These are phyloP conservation scores for Salix viminalis DNA, from an alignment of 345 rosid genomes.

Conservation along the genomic window DNA sequence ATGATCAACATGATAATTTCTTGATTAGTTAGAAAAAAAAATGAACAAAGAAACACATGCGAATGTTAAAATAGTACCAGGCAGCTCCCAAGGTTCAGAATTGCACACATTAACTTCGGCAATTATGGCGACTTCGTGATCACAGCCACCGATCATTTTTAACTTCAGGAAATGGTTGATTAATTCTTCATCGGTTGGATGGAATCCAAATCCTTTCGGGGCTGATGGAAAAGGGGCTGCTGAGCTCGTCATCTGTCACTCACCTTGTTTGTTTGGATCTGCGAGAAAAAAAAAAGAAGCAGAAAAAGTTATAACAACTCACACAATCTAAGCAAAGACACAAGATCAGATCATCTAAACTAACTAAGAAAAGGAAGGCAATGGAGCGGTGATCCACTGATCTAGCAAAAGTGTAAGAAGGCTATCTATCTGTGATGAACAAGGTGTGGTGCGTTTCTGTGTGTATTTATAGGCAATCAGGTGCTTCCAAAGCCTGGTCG, in stretches of 20 bases:
- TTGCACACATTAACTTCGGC: conserved; percentile 33
- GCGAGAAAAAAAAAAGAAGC: too few relatives aligned
- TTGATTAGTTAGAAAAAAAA: background rate
- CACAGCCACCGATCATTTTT: conserved; percentile 23
- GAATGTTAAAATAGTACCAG: conserved; percentile 13
- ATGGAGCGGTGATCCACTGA: background rate
- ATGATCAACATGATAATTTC: background rate
- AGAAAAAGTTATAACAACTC: too few relatives aligned
- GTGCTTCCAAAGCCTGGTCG: background rate
- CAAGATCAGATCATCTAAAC: too few relatives aligned
- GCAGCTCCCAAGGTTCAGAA: conserved; percentile 51
- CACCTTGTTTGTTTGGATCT: too few relatives aligned
- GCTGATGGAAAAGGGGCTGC: too few relatives aligned
- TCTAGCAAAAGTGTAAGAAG: too few relatives aligned
- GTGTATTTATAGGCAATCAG: background rate
- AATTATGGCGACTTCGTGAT: conserved; percentile 7
- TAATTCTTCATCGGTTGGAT: conserved; percentile 43
- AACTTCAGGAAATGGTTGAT: conserved; percentile 27
- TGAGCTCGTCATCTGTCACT: too few relatives aligned
- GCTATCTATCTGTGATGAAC: too few relatives aligned
- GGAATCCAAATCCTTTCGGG: conserved; percentile 28
- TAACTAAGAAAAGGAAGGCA: background rate
- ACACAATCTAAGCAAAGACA: too few relatives aligned
- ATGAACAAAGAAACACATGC: background rate
- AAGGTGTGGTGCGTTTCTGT: background rate